These are phyloP conservation scores for Macrotyloma uniflorum DNA, from an alignment of 306 rosid species.

Conservation along the genomic window DNA sequence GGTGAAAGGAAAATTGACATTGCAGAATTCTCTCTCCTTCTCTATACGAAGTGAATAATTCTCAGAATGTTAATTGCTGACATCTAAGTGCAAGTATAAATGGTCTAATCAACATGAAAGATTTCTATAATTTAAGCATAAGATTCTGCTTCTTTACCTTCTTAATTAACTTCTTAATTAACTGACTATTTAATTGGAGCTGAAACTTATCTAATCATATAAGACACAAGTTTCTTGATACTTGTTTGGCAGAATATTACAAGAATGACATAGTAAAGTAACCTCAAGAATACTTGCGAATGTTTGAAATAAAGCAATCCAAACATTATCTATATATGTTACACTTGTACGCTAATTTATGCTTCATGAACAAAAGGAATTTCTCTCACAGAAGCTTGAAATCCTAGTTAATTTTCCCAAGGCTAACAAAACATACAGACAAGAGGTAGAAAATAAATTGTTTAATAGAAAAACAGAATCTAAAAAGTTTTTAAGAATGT, in stretches of 20 bases:
- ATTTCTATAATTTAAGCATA: constrained; percentile 14
- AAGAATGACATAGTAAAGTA: not conserved
- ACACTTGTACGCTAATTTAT: not conserved
- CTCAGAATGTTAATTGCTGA: constrained; percentile 27
- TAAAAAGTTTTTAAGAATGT: too few relatives aligned
- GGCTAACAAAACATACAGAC: too few relatives aligned
- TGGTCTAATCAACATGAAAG: constrained; percentile 9
- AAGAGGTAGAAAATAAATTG: too few relatives aligned
- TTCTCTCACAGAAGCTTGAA: not conserved
- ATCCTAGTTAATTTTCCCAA: not conserved
- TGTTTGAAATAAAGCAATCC: not conserved
- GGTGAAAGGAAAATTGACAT: constrained; percentile 30
- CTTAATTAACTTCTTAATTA: constrained; percentile 6
- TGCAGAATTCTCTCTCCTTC: constrained; percentile 10
- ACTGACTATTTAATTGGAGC: not conserved
- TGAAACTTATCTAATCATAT: not conserved
- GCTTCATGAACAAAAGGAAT: not conserved
- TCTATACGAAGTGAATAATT: constrained; percentile 9
- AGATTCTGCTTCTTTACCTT: constrained; percentile 11
- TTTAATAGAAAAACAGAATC: too few relatives aligned
- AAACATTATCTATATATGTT: not conserved
- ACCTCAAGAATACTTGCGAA: not conserved
- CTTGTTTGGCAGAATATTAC: not conserved
- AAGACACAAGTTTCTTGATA: not conserved
- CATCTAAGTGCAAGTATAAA: constrained; percentile 3